Conservation (phyloP, 108 stramenopile genomes). For the Schizochytrium sp. region DNA sequence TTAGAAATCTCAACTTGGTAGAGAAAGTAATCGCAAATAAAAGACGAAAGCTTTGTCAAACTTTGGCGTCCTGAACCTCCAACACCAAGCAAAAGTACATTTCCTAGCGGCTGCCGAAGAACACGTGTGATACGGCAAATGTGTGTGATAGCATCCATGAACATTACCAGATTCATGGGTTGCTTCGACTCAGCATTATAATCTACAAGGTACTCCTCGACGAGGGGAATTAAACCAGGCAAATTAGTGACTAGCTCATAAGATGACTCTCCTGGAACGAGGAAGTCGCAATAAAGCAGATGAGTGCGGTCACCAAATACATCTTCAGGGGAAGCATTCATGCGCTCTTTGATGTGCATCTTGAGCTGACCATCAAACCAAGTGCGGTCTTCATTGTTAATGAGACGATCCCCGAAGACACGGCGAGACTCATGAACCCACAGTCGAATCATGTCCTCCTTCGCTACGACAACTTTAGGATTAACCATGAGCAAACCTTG, state of each 20-base stretch:
- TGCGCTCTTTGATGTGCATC: neutral
- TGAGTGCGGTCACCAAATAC: neutral
- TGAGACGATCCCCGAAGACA: conserved; percentile 78
- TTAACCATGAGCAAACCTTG: conserved; percentile 79
- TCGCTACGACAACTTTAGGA: conserved; percentile 62
- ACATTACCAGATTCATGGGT: conserved; percentile 81
- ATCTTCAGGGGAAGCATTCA: neutral
- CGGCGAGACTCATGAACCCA: conserved; percentile 80
- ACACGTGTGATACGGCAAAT: conserved; percentile 77
- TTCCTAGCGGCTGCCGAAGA: conserved; percentile 80
- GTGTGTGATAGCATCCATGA: conserved; percentile 80
- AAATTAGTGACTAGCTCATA: conserved; percentile 75
- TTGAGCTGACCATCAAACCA: conserved; percentile 73
- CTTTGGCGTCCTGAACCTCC: conserved; percentile 78
- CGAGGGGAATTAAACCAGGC: conserved; percentile 66
- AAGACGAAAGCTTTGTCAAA: conserved; percentile 80
- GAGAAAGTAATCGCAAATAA: conserved; percentile 76
- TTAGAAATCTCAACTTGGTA: conserved; percentile 80
- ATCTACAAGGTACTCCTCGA: conserved; percentile 76
- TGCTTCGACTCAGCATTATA: conserved; percentile 80
- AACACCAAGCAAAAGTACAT: conserved; percentile 79
- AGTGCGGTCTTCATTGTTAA: conserved; percentile 72
- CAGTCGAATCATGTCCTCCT: conserved; percentile 72
- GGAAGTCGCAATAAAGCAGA: conserved; percentile 78
- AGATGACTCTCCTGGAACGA: conserved; percentile 68